phyloP scores from a whole-genome alignment of 768 basidiomycete species.

The Floccularia luteovirens region DNA sequence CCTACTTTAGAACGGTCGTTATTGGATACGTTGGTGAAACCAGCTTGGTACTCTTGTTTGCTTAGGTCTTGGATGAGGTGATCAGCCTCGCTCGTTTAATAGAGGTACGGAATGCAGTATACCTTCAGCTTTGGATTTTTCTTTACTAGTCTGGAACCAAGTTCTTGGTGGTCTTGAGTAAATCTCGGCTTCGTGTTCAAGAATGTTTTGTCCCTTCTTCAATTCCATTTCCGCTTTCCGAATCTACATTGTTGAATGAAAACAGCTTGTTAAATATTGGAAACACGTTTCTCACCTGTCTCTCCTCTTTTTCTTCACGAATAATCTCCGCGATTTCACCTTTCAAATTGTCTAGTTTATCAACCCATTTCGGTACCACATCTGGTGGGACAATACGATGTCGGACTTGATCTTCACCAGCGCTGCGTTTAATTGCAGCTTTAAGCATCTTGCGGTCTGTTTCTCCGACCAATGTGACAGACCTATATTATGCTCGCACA shows the following conservation, averaged over 20 bases:
- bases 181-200: conserved; percentile 90
- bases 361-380: conserved; percentile 59
- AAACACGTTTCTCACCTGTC: conserved; percentile 44
- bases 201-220: conserved; percentile 90
- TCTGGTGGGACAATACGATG: conserved; percentile 85
- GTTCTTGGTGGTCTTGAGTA: conserved; percentile 89
- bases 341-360: conserved; percentile 64
- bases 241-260: conserved; percentile 36
- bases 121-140: conserved; percentile 81
- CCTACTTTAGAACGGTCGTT: no score
- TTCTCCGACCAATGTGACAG: conserved; percentile 94
- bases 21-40: conserved; percentile 30
- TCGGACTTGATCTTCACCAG: conserved; percentile 71
- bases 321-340: conserved; percentile 74
- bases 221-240: conserved; percentile 94
- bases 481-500: conserved; percentile 35
- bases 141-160: conserved; percentile 94
- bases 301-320: conserved; percentile 93
- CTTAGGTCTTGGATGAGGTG: conserved; percentile 46
- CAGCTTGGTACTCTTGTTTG: conserved; percentile 66
- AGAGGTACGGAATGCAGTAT: conserved; percentile 4
- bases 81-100: neutral
- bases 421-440: conserved; percentile 85
- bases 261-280: conserved; percentile 3
- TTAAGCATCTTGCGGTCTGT: conserved; percentile 95